Conservation (phyloP, 2,329 filamentous ascomycete species). For the Coniella lustricola region DNA sequence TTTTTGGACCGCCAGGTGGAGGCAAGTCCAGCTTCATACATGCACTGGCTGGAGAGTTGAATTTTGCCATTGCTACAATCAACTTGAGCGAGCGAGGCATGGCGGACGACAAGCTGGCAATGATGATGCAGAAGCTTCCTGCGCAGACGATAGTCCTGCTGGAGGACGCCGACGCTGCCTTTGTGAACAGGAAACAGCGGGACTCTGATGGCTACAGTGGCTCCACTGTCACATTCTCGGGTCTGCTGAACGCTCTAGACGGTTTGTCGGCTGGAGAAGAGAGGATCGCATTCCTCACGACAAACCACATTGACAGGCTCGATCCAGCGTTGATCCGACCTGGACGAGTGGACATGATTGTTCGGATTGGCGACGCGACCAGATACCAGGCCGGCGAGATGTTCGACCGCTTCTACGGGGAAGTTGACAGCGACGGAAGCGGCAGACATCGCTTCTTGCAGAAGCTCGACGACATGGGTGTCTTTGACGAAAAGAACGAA, state of each 20-base stretch:
- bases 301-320: slow-evolving; percentile 85
- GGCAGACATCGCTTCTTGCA: slow-evolving; percentile 63
- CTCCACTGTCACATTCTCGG: slow-evolving; percentile 88
- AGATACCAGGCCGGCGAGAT: slow-evolving; percentile 76
- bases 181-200: slow-evolving; percentile 69
- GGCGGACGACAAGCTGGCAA: slow-evolving; percentile 82
- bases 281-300: slow-evolving; percentile 87
- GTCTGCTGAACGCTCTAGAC: slow-evolving; percentile 77
- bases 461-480: slow-evolving; percentile 60
- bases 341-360: slow-evolving; percentile 87
- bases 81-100: slow-evolving; percentile 86
- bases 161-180: slow-evolving; percentile 89
- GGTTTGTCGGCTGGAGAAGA: slow-evolving; percentile 94
- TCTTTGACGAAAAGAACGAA: slow-evolving; percentile 53
- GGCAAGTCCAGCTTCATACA: slow-evolving; percentile 97
- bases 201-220: slow-evolving; percentile 80
- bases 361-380: slow-evolving; percentile 82
- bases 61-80: slow-evolving; percentile 87
- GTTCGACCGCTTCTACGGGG: slow-evolving; percentile 93
- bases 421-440: slow-evolving; percentile 59
- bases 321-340: slow-evolving; percentile 86
- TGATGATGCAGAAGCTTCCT: slow-evolving; percentile 78
- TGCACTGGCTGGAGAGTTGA: slow-evolving; percentile 82
- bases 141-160: slow-evolving; percentile 74
- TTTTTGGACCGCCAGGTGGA: slow-evolving; percentile 83